Percentiles rank a stretch among this genome's conserved stretches.
Conservation (phyloP, 306 rosid species). For the Cicer pinnatifidum region DNA sequence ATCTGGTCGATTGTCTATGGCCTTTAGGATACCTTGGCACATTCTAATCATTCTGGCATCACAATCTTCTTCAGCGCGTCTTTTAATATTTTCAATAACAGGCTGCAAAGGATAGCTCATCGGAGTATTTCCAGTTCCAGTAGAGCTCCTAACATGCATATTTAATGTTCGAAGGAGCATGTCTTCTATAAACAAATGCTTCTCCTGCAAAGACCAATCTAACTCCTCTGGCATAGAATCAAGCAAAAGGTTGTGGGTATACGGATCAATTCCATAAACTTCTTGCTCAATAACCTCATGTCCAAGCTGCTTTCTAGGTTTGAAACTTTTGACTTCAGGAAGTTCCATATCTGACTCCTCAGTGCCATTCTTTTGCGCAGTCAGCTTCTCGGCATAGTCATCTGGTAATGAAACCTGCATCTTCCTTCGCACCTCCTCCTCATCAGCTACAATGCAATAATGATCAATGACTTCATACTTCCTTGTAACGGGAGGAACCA, state of each 20-base stretch:
- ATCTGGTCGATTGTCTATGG: constrained; percentile 78
- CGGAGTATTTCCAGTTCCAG: constrained; percentile 87
- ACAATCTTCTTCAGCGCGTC: constrained; percentile 63
- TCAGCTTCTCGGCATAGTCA: constrained; percentile 88
- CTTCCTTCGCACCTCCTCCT: constrained; percentile 88
- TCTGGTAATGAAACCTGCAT: constrained; percentile 96
- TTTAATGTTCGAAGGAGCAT: constrained; percentile 81
- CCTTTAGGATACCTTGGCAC: constrained; percentile 82
- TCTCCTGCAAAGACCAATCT: constrained; percentile 80
- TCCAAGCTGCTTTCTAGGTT: constrained; percentile 94
- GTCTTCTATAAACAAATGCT: constrained; percentile 90
- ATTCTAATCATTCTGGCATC: constrained; percentile 65
- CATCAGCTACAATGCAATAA: constrained; percentile 82
- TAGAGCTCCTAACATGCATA: constrained; percentile 76
- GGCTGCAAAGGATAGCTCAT: constrained; percentile 80
- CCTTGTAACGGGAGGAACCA: constrained; percentile 99
- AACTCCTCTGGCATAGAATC: constrained; percentile 91
- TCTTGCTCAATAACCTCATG: constrained; percentile 94
- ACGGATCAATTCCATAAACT: constrained; percentile 98
- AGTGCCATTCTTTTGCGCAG: constrained; percentile 86
- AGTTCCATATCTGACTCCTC: constrained; percentile 99
- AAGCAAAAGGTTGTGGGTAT: constrained; percentile 94
- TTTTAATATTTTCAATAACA: constrained; percentile 78
- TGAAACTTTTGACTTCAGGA: constrained; percentile 95
- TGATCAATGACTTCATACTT: constrained; percentile 91